These are phyloP conservation scores for Pisolithus tinctorius DNA, from an alignment of 768 basidiomycete genomes.

Conservation along the genomic window DNA sequence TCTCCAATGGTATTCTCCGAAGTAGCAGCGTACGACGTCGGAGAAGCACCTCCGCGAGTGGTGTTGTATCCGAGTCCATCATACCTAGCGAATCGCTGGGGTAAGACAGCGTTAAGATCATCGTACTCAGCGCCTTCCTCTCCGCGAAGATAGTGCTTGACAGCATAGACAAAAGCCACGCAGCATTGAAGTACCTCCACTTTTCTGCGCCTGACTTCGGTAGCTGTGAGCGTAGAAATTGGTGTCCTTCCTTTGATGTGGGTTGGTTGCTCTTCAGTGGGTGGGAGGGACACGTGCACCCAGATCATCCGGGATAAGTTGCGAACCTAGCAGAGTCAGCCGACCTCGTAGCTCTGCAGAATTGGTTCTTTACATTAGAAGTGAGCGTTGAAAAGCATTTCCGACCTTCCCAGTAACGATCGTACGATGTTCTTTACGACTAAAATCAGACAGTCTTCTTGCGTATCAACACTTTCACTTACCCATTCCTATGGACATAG, in stretches of 20 bases:
- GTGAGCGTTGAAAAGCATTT: constrained; percentile 72
- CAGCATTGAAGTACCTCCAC: constrained; percentile 62
- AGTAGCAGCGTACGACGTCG: constrained; percentile 38
- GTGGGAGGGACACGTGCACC: constrained; percentile 69
- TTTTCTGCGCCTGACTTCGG: constrained; percentile 60
- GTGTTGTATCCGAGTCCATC: constrained; percentile 38
- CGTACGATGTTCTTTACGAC: constrained; percentile 64
- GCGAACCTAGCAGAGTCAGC: constrained; percentile 38
- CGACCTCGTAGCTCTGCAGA: neutral
- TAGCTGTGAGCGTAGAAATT: constrained; percentile 35
- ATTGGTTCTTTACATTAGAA: constrained; percentile 41
- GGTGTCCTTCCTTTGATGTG: constrained; percentile 49
- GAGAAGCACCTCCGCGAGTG: constrained; percentile 22
- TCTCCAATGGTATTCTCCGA: constrained; percentile 24
- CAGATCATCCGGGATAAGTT: constrained; percentile 75
- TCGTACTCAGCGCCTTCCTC: constrained; percentile 69
- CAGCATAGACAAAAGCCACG: constrained; percentile 64
- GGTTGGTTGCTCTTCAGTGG: constrained; percentile 37
- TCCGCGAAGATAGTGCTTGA: constrained; percentile 76
- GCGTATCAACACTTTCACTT: constrained; percentile 14
- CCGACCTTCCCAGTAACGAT: constrained; percentile 84
- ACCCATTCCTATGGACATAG: constrained; percentile 52
- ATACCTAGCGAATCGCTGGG: constrained; percentile 47
- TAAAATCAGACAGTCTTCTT: constrained; percentile 3
- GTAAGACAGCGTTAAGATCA: constrained; percentile 65